Evolutionary conservation across 257 asterid species (phyloP), one percentile per base, ranked within the genome.

Genomic region (Petunia axillaris): DNA sequence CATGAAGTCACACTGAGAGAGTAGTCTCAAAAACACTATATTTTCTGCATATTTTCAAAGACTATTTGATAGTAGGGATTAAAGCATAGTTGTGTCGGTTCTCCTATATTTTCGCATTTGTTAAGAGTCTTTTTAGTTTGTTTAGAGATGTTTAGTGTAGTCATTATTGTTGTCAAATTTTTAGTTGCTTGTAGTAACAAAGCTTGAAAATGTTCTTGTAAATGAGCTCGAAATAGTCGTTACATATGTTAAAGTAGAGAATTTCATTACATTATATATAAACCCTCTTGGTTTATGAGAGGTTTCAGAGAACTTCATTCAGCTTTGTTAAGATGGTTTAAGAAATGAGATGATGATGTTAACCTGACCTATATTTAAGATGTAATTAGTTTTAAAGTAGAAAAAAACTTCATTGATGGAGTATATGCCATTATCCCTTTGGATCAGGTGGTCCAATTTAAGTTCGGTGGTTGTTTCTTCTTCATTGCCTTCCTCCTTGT

Each of bases 81-180:
- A 3, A 62, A 41, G 67, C 67, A 62, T 62, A 36, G 5, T 57
- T 62, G 13, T 62, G 14, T 62, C 9, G 41, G 40, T 62, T 62
- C 14, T 8, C 14, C 6, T 36, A 25, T 25, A 44, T 25, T 48
- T 10, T 5, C 9, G 10, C 4, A 25, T 66, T 66, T 0, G 14
- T 25, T 71, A 48, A 71, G 76, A 46, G 0, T 10, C 8, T 46
- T 44, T 4, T 71, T 1, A 71, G 38, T 71, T 71, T 46, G n/a
- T 35, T 35, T 73, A 36, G 62, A 36, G 46, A 73, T 35, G 10
- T 36, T 0, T 1, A 41, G 55, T 41, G 6, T 35, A 1, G 44
- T 73, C 78, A 48, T 48, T 48, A 48, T 2, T 71, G 44, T 35
- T 50, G 58, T 73, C 35, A 73, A 50, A 13, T 50, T 73, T 73